These are phyloP conservation scores for Solanum chacoense DNA, from an alignment of 305 asterid genomes.

Conservation along the genomic window DNA sequence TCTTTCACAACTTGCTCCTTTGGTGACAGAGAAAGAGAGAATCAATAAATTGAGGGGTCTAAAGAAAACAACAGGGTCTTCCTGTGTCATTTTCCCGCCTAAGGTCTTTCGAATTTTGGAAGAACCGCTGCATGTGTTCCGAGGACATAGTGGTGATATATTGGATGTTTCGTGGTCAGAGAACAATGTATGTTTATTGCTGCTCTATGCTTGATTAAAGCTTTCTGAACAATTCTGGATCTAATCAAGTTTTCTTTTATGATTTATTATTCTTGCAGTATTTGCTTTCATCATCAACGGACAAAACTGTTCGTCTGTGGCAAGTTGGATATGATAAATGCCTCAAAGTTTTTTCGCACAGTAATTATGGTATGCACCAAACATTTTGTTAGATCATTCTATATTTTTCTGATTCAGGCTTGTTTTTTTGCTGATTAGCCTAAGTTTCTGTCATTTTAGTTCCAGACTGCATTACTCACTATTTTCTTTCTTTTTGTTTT, in stretches of 20 bases:
- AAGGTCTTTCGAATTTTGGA: conserved; percentile 67
- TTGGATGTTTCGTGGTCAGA: conserved; percentile 89
- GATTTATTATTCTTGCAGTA: conserved; percentile 34
- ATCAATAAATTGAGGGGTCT: conserved; percentile 29
- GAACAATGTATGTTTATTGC: conserved; percentile 43
- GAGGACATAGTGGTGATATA: conserved; percentile 65
- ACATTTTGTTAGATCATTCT: background rate
- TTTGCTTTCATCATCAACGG: conserved; percentile 79
- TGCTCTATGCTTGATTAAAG: background rate
- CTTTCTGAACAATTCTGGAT: background rate
- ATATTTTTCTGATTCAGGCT: background rate
- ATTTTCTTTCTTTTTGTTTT: background rate
- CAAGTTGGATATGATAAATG: conserved; percentile 66
- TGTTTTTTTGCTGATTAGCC: background rate
- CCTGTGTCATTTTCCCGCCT: conserved; percentile 79
- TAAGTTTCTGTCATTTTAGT: background rate
- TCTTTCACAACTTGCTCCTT: conserved; percentile 61
- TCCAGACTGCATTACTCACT: background rate
- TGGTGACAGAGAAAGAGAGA: conserved; percentile 44
- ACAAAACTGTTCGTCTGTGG: conserved; percentile 94
- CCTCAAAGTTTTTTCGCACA: conserved; percentile 71
- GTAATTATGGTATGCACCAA: conserved; percentile 56
- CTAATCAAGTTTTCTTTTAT: background rate
- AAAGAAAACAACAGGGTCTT: conserved; percentile 55
- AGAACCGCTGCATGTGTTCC: conserved; percentile 66